A percentile compares a stretch with the other conserved stretches of the same genome.
These are phyloP conservation scores for Calamus simplicifolius DNA, from an alignment of 176 grass and related monocot genomes.

Conservation along the genomic window DNA sequence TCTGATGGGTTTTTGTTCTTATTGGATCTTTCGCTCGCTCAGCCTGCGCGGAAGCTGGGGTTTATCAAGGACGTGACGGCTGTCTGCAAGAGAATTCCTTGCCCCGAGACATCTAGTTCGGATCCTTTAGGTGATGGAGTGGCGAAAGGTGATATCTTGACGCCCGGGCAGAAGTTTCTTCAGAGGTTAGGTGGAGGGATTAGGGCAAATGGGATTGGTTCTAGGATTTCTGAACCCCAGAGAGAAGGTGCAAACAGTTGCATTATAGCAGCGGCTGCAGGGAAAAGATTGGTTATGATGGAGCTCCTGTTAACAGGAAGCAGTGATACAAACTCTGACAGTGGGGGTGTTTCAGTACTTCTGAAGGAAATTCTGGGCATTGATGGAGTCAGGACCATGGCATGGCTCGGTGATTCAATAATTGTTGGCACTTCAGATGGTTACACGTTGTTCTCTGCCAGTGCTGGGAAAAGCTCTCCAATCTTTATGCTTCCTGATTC, in stretches of 20 bases:
- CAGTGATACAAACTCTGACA: slow-evolving; percentile 23
- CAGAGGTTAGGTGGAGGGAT: slow-evolving; percentile 13
- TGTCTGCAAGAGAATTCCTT: slow-evolving; percentile 32
- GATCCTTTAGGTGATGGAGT: slow-evolving; percentile 9
- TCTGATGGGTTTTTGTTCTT: slow-evolving; percentile 60
- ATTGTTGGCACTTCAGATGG: slow-evolving; percentile 49
- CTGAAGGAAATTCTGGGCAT: slow-evolving; percentile 52
- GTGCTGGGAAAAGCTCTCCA: slow-evolving; percentile 21
- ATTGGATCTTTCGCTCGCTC: slow-evolving; percentile 48
- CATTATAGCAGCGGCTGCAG: slow-evolving; percentile 37
- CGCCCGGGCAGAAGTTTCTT: slow-evolving; percentile 14
- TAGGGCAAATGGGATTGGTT: slow-evolving; percentile 11
- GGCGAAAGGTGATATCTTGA: slow-evolving; percentile 24
- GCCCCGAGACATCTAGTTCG: slow-evolving; percentile 5
- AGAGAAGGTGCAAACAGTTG: slow-evolving; percentile 19
- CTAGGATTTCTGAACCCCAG: slow-evolving; percentile 4
- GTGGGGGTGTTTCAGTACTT: slow-evolving; percentile 42
- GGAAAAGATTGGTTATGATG: slow-evolving; percentile 58
- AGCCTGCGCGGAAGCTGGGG: slow-evolving; percentile 62
- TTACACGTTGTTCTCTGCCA: slow-evolving; percentile 46
- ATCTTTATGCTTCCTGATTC: slow-evolving; percentile 77
- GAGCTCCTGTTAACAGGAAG: slow-evolving; percentile 36
- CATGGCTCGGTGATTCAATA: slow-evolving; percentile 64
- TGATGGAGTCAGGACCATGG: slow-evolving; percentile 56
- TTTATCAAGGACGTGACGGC: slow-evolving; percentile 51